A percentile compares a stretch with the other conserved stretches of the same genome.
Evolutionary conservation across 768 basidiomycete species (phyloP).

Genomic region (Naematelia encephala): DNA sequence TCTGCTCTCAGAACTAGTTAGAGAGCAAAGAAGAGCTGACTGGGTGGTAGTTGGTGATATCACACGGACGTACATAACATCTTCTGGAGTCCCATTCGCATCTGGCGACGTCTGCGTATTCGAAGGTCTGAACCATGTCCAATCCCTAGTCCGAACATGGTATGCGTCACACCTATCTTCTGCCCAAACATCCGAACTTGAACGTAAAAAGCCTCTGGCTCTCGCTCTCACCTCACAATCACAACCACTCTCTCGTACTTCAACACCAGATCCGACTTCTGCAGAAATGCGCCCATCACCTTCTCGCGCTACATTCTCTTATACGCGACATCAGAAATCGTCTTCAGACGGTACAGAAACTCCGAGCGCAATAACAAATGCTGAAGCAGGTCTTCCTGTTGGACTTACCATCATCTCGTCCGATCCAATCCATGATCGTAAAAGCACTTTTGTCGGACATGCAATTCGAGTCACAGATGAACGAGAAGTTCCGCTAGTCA

Average conservation of each 20-base stretch:
- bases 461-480: slow-evolving; percentile 77
- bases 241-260: slow-evolving; percentile 8
- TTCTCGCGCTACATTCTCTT: slow-evolving; percentile 31
- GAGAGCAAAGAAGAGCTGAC: no score
- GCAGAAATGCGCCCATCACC: slow-evolving; percentile 13
- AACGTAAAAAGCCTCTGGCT: slow-evolving; percentile 21
- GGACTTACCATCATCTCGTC: slow-evolving; percentile 65
- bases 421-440: slow-evolving; percentile 79
- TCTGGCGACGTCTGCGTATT: slow-evolving; percentile 51
- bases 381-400: slow-evolving; percentile 53
- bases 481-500: slow-evolving; percentile 59
- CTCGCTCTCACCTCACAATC: not conserved
- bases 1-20: not conserved
- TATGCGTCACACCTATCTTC: slow-evolving; percentile 27
- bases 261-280: not conserved
- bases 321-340: slow-evolving; percentile 4
- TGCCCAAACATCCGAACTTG: slow-evolving; percentile 26
- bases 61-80: slow-evolving; percentile 49
- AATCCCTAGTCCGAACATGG: slow-evolving; percentile 35
- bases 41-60: slow-evolving; percentile 44
- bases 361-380: slow-evolving; percentile 9
- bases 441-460: slow-evolving; percentile 78
- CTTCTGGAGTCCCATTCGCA: slow-evolving; percentile 42
- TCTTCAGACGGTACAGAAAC: slow-evolving; percentile 4
- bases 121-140: slow-evolving; percentile 47